Percentiles rank a stretch among this genome's conserved stretches.
These are phyloP conservation scores for Strobilomyces echinocephalus DNA, from an alignment of 768 basidiomycete genomes.

Conservation along the genomic window DNA sequence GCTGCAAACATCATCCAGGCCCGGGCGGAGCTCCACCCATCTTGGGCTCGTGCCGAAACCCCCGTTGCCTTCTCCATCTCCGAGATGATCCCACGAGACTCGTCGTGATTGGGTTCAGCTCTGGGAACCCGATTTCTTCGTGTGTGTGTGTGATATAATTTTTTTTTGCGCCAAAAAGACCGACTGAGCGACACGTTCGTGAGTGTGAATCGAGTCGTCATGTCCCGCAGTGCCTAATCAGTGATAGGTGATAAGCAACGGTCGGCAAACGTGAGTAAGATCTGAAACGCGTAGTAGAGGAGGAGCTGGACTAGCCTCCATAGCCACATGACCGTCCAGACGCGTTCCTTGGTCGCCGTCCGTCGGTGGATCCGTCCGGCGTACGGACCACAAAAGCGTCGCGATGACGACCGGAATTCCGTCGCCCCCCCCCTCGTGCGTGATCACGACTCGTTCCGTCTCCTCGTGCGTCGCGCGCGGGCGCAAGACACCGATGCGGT, in stretches of 20 bases:
- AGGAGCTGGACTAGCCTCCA: too few relatives aligned
- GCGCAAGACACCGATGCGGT: background rate
- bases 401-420: conserved; percentile 30
- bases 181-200: background rate
- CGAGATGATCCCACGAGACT: too few relatives aligned
- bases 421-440: conserved; percentile 18
- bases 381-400: conserved; percentile 2
- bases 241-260: background rate
- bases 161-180: background rate
- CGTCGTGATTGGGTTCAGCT: too few relatives aligned
- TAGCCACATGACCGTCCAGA: too few relatives aligned
- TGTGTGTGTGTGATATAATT: background rate
- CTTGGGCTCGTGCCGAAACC: too few relatives aligned
- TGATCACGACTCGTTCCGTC: conserved; percentile 15
- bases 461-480: background rate
- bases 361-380: background rate
- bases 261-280: background rate
- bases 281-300: conserved; percentile 3
- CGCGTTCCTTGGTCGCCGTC: background rate
- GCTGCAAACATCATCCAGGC: too few relatives aligned
- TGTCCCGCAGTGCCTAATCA: background rate
- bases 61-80: too few relatives aligned
- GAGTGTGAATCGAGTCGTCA: background rate
- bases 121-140: background rate
- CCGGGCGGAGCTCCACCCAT: too few relatives aligned